These are phyloP conservation scores for Pythium aphanidermatum DNA, from an alignment of 352 stramenopile species.

Conservation along the genomic window DNA sequence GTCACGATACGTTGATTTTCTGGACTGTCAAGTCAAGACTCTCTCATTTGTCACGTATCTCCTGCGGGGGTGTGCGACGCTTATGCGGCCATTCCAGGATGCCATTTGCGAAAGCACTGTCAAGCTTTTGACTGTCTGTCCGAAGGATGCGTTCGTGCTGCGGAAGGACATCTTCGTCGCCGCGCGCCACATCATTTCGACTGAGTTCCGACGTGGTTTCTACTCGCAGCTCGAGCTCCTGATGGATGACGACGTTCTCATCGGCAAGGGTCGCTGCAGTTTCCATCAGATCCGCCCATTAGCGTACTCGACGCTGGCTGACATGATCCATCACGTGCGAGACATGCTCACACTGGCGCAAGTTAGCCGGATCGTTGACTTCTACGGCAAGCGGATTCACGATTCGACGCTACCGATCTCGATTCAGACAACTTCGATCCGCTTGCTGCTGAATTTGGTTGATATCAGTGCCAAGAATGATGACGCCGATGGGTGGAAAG, in stretches of 20 bases:
- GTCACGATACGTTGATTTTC: slow-evolving; percentile 83
- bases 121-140: slow-evolving; percentile 92
- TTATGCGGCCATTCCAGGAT: slow-evolving; percentile 95
- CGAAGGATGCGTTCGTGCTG: slow-evolving; percentile 91
- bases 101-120: slow-evolving; percentile 92
- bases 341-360: slow-evolving; percentile 93
- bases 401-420: slow-evolving; percentile 91
- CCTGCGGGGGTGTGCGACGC: slow-evolving; percentile 85
- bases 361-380: slow-evolving; percentile 93
- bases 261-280: slow-evolving; percentile 80
- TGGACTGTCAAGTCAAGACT: slow-evolving; percentile 96
- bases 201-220: slow-evolving; percentile 96
- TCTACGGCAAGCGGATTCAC: slow-evolving; percentile 91
- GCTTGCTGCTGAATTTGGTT: slow-evolving; percentile 95
- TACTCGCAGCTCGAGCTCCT: slow-evolving; percentile 93
- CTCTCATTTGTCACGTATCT: slow-evolving; percentile 98
- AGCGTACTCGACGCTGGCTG: slow-evolving; percentile 95
- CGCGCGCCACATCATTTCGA: slow-evolving; percentile 96
- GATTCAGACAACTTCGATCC: slow-evolving; percentile 95
- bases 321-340: slow-evolving; percentile 97
- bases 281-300: slow-evolving; percentile 92
- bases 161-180: slow-evolving; percentile 96
- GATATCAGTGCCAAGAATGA: slow-evolving; percentile 97
- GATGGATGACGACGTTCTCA: slow-evolving; percentile 93
- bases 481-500: slow-evolving; percentile 80